Evolutionary conservation across 2,329 filamentous ascomycete genomes (phyloP).

Genomic region (Grosmannia huntii): DNA sequence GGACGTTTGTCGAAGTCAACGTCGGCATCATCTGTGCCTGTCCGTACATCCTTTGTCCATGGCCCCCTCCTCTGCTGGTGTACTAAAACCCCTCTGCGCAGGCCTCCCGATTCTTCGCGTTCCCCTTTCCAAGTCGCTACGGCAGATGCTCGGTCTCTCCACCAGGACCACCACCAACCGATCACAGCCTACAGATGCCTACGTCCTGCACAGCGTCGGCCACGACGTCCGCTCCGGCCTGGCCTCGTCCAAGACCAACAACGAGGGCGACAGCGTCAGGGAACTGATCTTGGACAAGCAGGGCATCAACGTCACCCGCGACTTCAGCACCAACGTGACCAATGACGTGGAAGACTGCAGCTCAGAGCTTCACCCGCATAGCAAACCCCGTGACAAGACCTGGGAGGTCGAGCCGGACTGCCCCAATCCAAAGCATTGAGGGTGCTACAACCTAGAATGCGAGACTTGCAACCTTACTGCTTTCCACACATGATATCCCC

Average conservation of each 20-base stretch:
- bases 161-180: background rate
- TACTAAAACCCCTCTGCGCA: background rate
- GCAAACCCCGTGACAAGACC: too few relatives aligned
- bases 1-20: constrained; percentile 11
- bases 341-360: too few relatives aligned
- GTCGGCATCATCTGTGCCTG: constrained; percentile 12
- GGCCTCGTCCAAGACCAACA: background rate
- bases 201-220: background rate
- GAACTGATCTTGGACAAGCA: background rate
- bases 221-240: background rate
- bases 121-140: background rate
- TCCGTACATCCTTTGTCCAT: constrained; percentile 1
- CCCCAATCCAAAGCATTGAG: too few relatives aligned
- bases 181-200: background rate
- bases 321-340: too few relatives aligned
- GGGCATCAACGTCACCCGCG: too few relatives aligned
- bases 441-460: too few relatives aligned
- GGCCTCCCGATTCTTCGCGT: background rate
- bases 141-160: background rate
- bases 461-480: too few relatives aligned
- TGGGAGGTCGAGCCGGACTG: too few relatives aligned
- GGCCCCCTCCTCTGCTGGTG: background rate
- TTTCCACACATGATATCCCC: too few relatives aligned
- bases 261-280: constrained; percentile 1
- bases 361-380: too few relatives aligned